phyloP scores from a whole-genome alignment of 2,329 filamentous ascomycete species.

The Cladosporium cucumerinum region DNA sequence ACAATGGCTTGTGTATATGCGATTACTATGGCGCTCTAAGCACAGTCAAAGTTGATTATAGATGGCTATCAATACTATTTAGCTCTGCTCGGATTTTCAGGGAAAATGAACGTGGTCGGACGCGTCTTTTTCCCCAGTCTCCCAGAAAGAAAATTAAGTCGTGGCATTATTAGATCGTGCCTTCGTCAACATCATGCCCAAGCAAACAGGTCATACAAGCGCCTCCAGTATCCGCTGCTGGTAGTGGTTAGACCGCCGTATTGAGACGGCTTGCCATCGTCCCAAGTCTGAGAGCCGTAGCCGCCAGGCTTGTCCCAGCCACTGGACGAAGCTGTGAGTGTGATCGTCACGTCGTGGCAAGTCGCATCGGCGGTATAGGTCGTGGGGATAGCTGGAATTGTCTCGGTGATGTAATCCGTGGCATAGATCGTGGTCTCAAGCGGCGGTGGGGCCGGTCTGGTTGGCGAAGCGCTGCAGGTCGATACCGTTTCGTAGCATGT shows the following conservation, averaged over 20 bases:
- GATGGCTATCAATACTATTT: neutral
- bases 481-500: constrained; percentile 12
- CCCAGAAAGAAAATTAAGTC: too few species aligned
- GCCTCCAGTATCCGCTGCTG: neutral
- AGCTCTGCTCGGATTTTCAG: neutral
- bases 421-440: neutral
- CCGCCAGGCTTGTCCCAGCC: constrained; percentile 2
- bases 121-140: too few species aligned
- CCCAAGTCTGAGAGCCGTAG: constrained; percentile 1
- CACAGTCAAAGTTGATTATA: neutral
- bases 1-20: too few species aligned
- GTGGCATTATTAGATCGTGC: neutral
- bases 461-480: neutral
- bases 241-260: neutral
- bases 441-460: neutral
- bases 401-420: constrained; percentile 1
- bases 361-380: neutral
- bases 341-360: neutral
- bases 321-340: neutral
- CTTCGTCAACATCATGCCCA: neutral
- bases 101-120: neutral
- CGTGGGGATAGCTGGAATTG: neutral
- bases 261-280: neutral
- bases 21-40: too few species aligned
- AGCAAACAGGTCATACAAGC: neutral